These are phyloP conservation scores for Trichoderma orchidacearum DNA, from an alignment of 495 filamentous ascomycete species.

Conservation along the genomic window DNA sequence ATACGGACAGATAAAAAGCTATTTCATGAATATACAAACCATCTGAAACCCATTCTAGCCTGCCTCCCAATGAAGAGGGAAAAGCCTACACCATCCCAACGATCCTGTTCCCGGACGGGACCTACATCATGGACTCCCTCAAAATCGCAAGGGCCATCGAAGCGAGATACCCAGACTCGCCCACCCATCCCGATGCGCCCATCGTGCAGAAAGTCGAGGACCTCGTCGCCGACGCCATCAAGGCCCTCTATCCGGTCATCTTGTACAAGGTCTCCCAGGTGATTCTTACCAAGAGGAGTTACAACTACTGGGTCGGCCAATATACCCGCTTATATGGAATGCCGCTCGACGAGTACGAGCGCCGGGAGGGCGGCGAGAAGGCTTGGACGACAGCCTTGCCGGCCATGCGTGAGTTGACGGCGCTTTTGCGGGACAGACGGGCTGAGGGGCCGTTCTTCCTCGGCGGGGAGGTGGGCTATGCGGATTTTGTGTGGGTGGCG, in stretches of 20 bases:
- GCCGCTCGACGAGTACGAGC: constrained; percentile 25
- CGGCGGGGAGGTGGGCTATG: constrained; percentile 20
- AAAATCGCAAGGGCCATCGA: constrained; percentile 41
- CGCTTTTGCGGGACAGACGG: constrained; percentile 29
- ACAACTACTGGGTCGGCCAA: constrained; percentile 26
- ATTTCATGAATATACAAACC: neutral
- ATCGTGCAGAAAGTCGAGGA: constrained; percentile 17
- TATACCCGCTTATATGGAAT: constrained; percentile 24
- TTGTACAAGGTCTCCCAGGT: constrained; percentile 19
- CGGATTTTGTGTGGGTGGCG: constrained; percentile 28
- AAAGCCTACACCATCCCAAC: constrained; percentile 40
- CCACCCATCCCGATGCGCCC: constrained; percentile 35
- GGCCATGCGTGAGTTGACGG: constrained; percentile 24
- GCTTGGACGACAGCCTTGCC: constrained; percentile 24
- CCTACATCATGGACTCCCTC: constrained; percentile 41
- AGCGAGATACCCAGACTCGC: constrained; percentile 34
- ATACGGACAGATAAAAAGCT: too few relatives aligned
- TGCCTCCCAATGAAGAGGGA: constrained; percentile 7
- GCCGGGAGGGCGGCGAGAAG: constrained; percentile 18
- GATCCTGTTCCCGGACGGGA: constrained; percentile 33
- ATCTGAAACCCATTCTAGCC: constrained; percentile 12
- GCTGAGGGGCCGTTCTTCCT: constrained; percentile 33
- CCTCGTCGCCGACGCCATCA: constrained; percentile 6
- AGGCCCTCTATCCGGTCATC: constrained; percentile 11
- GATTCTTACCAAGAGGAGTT: constrained; percentile 24